Base-by-base conservation (phyloP, 768 basidiomycete genomes). In the Amanita rubescens region DNA sequence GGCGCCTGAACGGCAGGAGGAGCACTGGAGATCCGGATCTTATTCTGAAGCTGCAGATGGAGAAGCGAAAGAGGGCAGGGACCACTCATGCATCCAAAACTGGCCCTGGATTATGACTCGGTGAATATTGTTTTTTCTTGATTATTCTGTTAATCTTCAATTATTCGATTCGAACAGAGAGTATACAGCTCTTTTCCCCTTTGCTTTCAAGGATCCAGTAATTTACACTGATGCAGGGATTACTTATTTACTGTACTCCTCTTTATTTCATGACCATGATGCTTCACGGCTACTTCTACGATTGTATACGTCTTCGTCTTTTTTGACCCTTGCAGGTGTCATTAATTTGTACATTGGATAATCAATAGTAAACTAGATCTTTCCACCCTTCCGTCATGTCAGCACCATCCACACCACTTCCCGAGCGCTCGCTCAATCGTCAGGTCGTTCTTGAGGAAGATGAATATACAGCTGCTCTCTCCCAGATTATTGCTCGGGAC, bases 401-500 rank as follows among this genome's bases (percentile, higher is more conserved):
- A 7, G 25, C 54, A 44, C 51, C 57, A 48, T 51, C 57, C 25
- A 64, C 65, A 47, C 59, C 65, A 14, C 25, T 60, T 6, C 56
- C 63, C 38, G 70, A 73, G 57, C 79, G 77, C 22, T 92, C 90
- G 15, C 73, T 92, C 53, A 87, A 87, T 63, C 71, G 75, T 12
- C 90, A 92, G 62, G 62, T 75, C 11, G 75, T 91, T 12, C 78
- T 90, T 12, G 88, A 91, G 46, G 96, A 99, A 74, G 96, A 98
- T 58, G 92, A 94, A 65, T 98, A 98, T 67, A 94, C 92, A 1
- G 83, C 81, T 43, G 89, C 88, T 1, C 76, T 99, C 19, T 91
- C 90, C 10, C 79, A 84, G 44, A 97, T 98, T 62, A 98, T 98
- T 62, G 88, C 90, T 35, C 85, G 96, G 46, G 95, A 98, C 71